A percentile compares a stretch with the other conserved stretches of the same genome.
phyloP scores from a whole-genome alignment of 2,329 filamentous ascomycete species.

The Fusarium algeriense region DNA sequence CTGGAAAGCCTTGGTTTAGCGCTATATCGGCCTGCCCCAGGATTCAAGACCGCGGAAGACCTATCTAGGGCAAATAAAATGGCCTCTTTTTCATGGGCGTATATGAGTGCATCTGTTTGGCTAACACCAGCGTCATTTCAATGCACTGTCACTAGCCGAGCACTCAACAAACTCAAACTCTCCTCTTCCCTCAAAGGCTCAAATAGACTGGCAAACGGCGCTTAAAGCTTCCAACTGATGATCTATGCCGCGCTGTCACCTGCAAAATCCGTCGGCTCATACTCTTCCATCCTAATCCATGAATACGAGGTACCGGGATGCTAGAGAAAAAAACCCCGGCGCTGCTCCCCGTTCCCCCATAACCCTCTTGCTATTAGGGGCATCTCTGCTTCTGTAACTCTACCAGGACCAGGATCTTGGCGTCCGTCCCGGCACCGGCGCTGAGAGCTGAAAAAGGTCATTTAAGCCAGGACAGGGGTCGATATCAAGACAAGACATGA shows the following conservation, averaged over 20 bases:
- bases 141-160: constrained; percentile 10
- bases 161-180: constrained; percentile 36
- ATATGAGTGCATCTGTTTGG: constrained; percentile 3
- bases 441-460: constrained; percentile 42
- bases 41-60: constrained; percentile 7
- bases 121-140: constrained; percentile 30
- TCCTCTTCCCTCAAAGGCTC: constrained; percentile 16
- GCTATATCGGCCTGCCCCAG: constrained; percentile 15
- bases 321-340: background rate
- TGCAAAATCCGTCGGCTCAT: constrained; percentile 40
- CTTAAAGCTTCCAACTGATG: constrained; percentile 22
- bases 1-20: constrained; percentile 7
- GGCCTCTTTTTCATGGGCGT: constrained; percentile 9
- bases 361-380: constrained; percentile 27
- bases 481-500: constrained; percentile 8
- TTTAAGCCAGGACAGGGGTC: constrained; percentile 24
- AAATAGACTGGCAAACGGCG: constrained; percentile 37
- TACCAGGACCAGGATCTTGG: constrained; percentile 11
- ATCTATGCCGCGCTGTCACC: constrained; percentile 35
- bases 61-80: constrained; percentile 1
- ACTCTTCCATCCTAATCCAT: constrained; percentile 35
- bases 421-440: constrained; percentile 23
- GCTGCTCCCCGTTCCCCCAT: constrained; percentile 12
- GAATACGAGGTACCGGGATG: constrained; percentile 43
- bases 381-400: constrained; percentile 2